Conservation (phyloP, 768 basidiomycete species). For the Hemileccinum impolitum region DNA sequence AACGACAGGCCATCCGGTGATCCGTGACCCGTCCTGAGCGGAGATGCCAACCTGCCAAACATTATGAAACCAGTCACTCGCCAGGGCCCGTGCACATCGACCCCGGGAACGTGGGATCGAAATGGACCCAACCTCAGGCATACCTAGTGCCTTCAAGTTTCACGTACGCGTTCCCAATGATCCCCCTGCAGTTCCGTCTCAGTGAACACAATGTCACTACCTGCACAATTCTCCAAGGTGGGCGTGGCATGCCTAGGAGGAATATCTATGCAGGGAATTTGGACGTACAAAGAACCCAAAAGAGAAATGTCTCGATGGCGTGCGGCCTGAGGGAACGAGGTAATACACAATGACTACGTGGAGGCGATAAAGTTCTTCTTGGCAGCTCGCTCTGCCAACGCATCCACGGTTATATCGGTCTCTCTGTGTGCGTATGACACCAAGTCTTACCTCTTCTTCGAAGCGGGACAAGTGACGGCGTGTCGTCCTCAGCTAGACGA, state of each 20-base stretch:
- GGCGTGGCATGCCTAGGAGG: conserved; percentile 32
- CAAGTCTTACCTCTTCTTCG: conserved; percentile 36
- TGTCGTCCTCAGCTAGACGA: conserved; percentile 37
- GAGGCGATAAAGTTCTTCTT: conserved; percentile 42
- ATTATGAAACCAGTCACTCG: too few relatives aligned
- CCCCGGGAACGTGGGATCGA: too few relatives aligned
- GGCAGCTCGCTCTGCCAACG: conserved; percentile 37
- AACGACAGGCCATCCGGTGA: too few relatives aligned
- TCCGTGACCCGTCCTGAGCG: too few relatives aligned
- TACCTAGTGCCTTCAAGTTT: too few relatives aligned
- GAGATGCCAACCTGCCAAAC: too few relatives aligned
- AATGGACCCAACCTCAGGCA: too few relatives aligned
- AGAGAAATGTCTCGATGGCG: conserved; percentile 52
- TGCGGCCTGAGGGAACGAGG: conserved; percentile 35
- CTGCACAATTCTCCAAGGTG: conserved; percentile 43
- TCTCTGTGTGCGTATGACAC: not conserved
- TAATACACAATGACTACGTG: too few relatives aligned
- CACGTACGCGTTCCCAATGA: conserved; percentile 35
- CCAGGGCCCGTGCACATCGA: too few relatives aligned
- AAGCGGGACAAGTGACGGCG: conserved; percentile 41
- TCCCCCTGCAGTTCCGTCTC: conserved; percentile 36
- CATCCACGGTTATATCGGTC: conserved; percentile 41
- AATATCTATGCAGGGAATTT: not conserved
- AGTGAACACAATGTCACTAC: conserved; percentile 41
- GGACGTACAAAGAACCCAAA: conserved; percentile 43